Evolutionary conservation across 352 stramenopile species (phyloP).

Genomic region (Albugo laibachii): DNA sequence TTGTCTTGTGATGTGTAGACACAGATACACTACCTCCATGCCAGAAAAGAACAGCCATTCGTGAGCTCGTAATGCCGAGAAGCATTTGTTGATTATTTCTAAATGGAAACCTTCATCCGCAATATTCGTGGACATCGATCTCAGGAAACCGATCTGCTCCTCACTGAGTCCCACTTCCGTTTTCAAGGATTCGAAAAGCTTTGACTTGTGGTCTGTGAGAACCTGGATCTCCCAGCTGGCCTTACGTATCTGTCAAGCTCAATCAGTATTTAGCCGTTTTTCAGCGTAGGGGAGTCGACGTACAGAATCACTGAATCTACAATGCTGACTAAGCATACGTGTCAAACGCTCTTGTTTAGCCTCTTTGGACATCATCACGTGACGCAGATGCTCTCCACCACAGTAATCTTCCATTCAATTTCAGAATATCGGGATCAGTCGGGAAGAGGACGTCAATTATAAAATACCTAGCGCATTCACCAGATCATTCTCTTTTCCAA

Average conservation of each 20-base stretch:
- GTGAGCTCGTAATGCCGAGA: constrained; percentile 55
- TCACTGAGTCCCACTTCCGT: constrained; percentile 40
- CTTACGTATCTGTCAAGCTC: constrained; percentile 32
- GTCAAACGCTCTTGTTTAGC: constrained; percentile 64
- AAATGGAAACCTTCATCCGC: constrained; percentile 55
- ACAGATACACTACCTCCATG: constrained; percentile 67
- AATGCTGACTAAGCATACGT: constrained; percentile 59
- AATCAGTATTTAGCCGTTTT: neutral
- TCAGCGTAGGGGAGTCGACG: neutral
- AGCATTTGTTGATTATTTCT: constrained; percentile 72
- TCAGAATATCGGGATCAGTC: neutral
- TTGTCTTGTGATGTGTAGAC: constrained; percentile 66
- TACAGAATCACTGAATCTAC: constrained; percentile 50
- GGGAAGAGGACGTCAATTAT: neutral
- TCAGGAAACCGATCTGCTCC: constrained; percentile 42
- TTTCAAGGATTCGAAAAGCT: constrained; percentile 22
- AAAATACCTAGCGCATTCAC: constrained; percentile 45
- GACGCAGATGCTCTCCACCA: constrained; percentile 51
- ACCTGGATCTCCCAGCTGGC: constrained; percentile 72
- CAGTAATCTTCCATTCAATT: constrained; percentile 26
- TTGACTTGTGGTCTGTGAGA: constrained; percentile 20
- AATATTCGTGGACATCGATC: constrained; percentile 18
- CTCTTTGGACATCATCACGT: constrained; percentile 71
- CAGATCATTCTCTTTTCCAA: constrained; percentile 38
- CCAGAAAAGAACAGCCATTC: constrained; percentile 74